Conservation (phyloP, 495 filamentous ascomycete genomes). For the Aspergillus baeticus region DNA sequence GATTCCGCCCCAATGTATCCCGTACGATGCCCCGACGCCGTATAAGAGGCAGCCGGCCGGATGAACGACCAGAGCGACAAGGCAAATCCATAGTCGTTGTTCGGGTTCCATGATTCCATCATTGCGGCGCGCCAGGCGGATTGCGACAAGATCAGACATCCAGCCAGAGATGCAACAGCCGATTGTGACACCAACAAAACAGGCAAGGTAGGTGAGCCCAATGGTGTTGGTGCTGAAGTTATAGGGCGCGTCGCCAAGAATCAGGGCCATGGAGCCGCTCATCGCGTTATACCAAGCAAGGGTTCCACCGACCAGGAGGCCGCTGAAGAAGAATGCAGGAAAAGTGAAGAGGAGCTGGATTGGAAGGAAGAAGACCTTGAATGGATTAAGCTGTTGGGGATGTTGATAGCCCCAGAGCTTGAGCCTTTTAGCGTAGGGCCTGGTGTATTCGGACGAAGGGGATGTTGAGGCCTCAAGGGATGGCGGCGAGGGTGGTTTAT, state of each 20-base stretch:
- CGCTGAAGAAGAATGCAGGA: constrained; percentile 1
- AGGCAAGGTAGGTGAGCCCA: constrained; percentile 3
- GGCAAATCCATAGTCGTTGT: background rate
- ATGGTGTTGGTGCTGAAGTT: constrained; percentile 10
- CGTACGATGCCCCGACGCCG: constrained; percentile 4
- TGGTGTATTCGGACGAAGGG: background rate
- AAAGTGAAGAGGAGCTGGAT: background rate
- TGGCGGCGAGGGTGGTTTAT: too few species aligned
- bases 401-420: background rate
- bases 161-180: constrained; percentile 1
- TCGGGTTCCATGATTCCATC: constrained; percentile 2
- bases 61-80: background rate
- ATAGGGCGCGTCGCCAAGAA: constrained; percentile 1
- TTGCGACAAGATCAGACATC: background rate
- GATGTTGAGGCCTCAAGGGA: too few species aligned
- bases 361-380: background rate
- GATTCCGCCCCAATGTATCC: constrained; percentile 26
- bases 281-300: constrained; percentile 10
- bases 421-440: background rate
- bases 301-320: constrained; percentile 2
- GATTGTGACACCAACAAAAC: background rate
- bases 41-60: constrained; percentile 2
- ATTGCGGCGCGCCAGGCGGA: background rate
- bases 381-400: background rate
- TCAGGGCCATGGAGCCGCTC: background rate